These are phyloP conservation scores for Euclidium syriacum DNA, from an alignment of 345 rosid species.

Conservation along the genomic window DNA sequence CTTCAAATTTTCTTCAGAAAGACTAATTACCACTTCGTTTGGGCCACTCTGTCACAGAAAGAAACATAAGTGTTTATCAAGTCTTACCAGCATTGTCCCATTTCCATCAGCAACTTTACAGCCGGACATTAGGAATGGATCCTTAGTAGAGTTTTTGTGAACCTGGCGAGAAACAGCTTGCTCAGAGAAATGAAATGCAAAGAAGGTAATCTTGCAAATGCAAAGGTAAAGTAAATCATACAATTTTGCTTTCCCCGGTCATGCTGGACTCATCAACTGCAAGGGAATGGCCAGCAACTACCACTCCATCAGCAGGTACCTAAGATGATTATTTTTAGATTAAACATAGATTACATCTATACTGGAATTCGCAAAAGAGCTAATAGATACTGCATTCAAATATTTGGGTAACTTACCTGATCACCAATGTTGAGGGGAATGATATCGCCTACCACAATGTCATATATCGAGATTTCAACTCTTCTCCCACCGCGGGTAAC, in stretches of 20 bases:
- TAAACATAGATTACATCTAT: not conserved
- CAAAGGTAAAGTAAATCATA: conserved; percentile 23
- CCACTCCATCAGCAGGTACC: conserved; percentile 97
- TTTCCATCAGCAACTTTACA: conserved; percentile 98
- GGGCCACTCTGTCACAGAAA: conserved; percentile 4
- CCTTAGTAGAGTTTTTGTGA: conserved; percentile 58
- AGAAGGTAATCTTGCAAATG: not conserved
- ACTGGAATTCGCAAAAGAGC: not conserved
- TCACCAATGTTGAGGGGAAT: conserved; percentile 95
- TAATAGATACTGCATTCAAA: not conserved
- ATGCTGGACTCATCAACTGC: conserved; percentile 97
- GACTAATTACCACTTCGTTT: not conserved
- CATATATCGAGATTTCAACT: conserved; percentile 83
- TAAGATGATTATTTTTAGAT: conserved; percentile 20
- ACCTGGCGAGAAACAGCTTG: conserved; percentile 46
- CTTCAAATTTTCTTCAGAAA: conserved; percentile 6
- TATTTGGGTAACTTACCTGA: conserved; percentile 50
- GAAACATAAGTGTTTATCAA: not conserved
- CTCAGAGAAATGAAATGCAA: conserved; percentile 3
- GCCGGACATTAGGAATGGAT: conserved; percentile 97
- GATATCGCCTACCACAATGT: conserved; percentile 91
- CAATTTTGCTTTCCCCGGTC: conserved; percentile 99
- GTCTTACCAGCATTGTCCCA: conserved; percentile 84
- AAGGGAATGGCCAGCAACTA: conserved; percentile 79
- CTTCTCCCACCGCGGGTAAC: conserved; percentile 83